Evolutionary conservation across 1,284 basidiomycete species (phyloP).

Genomic region (Ceratobasidium sp.): DNA sequence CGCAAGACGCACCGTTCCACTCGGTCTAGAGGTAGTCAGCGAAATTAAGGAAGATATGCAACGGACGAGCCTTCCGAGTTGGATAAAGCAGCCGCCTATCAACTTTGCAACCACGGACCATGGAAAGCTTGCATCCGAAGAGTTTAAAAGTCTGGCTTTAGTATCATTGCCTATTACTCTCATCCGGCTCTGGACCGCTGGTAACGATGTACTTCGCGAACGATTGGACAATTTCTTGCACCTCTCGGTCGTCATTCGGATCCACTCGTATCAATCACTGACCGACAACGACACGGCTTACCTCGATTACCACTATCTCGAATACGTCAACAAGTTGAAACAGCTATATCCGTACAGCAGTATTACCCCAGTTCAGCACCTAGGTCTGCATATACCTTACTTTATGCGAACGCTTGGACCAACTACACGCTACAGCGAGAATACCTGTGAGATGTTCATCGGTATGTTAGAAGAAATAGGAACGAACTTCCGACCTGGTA

Average conservation of each 20-base stretch:
- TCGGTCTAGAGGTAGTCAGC: conserved; percentile 7
- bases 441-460: too few species aligned
- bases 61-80: conserved; percentile 25
- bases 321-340: too few species aligned
- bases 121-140: conserved; percentile 48
- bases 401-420: too few species aligned
- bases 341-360: too few species aligned
- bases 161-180: conserved; percentile 48
- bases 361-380: too few species aligned
- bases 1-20: too few species aligned
- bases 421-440: too few species aligned
- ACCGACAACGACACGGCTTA: neutral
- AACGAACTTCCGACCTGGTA: too few species aligned
- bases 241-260: neutral
- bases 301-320: neutral
- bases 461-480: too few species aligned
- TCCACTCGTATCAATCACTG: neutral
- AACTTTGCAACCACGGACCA: conserved; percentile 2
- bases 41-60: conserved; percentile 37
- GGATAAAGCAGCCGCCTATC: conserved; percentile 27
- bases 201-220: neutral
- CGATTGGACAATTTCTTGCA: conserved; percentile 3
- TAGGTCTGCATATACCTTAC: too few species aligned
- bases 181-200: conserved; percentile 34
- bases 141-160: conserved; percentile 47